These are phyloP conservation scores for Barbarea vulgaris DNA, from an alignment of 345 rosid species.

Conservation along the genomic window DNA sequence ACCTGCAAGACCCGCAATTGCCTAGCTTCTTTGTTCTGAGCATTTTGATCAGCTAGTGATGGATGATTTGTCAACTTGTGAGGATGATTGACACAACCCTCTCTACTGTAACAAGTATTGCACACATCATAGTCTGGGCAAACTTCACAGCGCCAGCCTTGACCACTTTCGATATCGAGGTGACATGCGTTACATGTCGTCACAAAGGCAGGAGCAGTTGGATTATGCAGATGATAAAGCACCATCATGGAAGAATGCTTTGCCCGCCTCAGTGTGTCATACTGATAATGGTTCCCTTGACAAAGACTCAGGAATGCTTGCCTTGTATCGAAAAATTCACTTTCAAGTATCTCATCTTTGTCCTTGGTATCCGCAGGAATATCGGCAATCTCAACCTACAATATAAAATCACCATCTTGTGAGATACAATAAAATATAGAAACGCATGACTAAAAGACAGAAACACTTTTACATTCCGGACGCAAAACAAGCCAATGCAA, in stretches of 20 bases:
- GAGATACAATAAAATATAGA: slow-evolving; percentile 25
- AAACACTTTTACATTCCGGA: slow-evolving; percentile 5
- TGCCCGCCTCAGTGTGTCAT: slow-evolving; percentile 96
- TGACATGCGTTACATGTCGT: slow-evolving; percentile 84
- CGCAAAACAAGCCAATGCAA: slow-evolving; percentile 24
- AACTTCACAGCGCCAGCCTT: slow-evolving; percentile 98
- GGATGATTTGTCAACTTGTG: slow-evolving; percentile 96
- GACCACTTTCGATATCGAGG: slow-evolving; percentile 96
- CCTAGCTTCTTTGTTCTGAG: slow-evolving; percentile 97
- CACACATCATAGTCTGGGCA: slow-evolving; percentile 98
- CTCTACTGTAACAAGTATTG: slow-evolving; percentile 82
- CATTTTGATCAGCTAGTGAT: slow-evolving; percentile 86
- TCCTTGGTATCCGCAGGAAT: slow-evolving; percentile 85
- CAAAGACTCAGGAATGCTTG: slow-evolving; percentile 98
- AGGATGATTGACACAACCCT: slow-evolving; percentile 83
- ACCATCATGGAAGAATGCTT: slow-evolving; percentile 99
- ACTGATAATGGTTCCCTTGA: slow-evolving; percentile 99
- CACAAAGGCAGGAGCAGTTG: slow-evolving; percentile 98
- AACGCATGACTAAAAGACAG: slow-evolving; percentile 2
- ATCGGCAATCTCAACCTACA: slow-evolving; percentile 69
- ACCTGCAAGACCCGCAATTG: slow-evolving; percentile 87
- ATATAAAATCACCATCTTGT: slow-evolving; percentile 24
- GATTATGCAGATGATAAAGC: slow-evolving; percentile 97
- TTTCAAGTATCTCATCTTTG: slow-evolving; percentile 95
- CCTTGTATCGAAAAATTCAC: slow-evolving; percentile 96